These are phyloP conservation scores for Penicillium coffeae DNA, from an alignment of 495 filamentous ascomycete species.

Conservation along the genomic window DNA sequence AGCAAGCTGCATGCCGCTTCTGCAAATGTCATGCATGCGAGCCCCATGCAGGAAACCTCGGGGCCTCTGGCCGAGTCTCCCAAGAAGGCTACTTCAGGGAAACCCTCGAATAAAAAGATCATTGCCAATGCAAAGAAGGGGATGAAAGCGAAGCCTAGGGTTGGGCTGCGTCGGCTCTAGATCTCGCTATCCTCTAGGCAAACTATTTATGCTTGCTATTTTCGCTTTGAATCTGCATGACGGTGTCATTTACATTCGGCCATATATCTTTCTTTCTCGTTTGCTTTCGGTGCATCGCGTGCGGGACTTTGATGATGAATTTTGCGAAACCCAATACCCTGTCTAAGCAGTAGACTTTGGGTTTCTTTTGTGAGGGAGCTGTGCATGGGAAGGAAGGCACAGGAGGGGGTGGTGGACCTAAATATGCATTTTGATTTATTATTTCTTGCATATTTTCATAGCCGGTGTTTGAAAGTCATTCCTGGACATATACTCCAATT, in stretches of 20 bases:
- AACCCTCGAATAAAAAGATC: conserved; percentile 15
- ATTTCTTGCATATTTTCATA: no score
- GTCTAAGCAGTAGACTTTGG: no score
- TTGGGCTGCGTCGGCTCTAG: conserved; percentile 36
- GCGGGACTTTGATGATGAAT: background rate
- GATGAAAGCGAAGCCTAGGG: conserved; percentile 34
- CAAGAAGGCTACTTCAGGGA: conserved; percentile 6
- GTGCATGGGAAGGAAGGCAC: no score
- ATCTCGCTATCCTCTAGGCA: no score
- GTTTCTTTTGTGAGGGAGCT: no score
- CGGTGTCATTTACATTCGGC: no score
- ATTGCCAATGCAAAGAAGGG: conserved; percentile 23
- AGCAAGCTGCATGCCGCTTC: conserved; percentile 1
- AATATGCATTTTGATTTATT: no score
- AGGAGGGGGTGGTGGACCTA: no score
- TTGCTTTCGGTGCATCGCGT: background rate
- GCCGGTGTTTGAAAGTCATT: no score
- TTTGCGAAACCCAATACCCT: background rate
- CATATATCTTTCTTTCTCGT: no score
- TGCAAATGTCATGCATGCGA: background rate
- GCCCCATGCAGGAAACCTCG: background rate
- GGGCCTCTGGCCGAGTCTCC: conserved; percentile 4
- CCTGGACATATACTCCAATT: no score
- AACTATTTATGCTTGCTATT: no score
- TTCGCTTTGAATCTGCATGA: background rate